phyloP scores from a whole-genome alignment of 192 early-diverging fungal species.

The Backusella tarrabulga region DNA sequence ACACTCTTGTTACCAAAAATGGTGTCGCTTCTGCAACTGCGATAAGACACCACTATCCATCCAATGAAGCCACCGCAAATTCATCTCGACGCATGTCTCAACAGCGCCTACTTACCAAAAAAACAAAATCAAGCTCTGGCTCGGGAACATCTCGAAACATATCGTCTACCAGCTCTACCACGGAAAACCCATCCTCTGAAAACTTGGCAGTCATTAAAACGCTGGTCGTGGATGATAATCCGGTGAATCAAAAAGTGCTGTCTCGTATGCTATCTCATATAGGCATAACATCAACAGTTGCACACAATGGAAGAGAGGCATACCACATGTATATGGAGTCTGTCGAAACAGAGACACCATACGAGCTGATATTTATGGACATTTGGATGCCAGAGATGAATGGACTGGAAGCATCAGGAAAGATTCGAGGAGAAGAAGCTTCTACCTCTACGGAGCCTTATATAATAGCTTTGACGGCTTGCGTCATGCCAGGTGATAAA shows the following conservation, averaged over 20 bases:
- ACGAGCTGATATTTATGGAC: slow-evolving; percentile 46
- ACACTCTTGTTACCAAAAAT: not conserved
- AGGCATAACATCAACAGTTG: slow-evolving; percentile 18
- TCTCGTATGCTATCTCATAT: slow-evolving; percentile 46
- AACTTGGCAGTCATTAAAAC: slow-evolving; percentile 7
- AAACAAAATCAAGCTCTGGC: not conserved
- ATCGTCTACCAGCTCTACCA: not conserved
- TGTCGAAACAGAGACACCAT: not conserved
- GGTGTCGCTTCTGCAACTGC: not conserved
- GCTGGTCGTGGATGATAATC: slow-evolving; percentile 71
- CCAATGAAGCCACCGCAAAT: not conserved
- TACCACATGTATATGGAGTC: slow-evolving; percentile 16
- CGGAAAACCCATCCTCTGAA: not conserved
- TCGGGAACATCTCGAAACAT: not conserved
- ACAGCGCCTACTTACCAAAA: not conserved
- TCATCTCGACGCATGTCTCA: not conserved
- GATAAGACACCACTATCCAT: not conserved
- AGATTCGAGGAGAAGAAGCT: slow-evolving; percentile 19
- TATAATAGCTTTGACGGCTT: slow-evolving; percentile 36
- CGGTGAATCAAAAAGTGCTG: slow-evolving; percentile 69
- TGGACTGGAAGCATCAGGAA: slow-evolving; percentile 43
- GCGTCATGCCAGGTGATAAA: slow-evolving; percentile 28
- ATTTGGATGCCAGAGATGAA: slow-evolving; percentile 52
- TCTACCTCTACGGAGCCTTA: slow-evolving; percentile 6
- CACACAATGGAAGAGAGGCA: slow-evolving; percentile 31